Conservation (phyloP, 2,329 filamentous ascomycete species). For the Meredithiella fracta region DNA sequence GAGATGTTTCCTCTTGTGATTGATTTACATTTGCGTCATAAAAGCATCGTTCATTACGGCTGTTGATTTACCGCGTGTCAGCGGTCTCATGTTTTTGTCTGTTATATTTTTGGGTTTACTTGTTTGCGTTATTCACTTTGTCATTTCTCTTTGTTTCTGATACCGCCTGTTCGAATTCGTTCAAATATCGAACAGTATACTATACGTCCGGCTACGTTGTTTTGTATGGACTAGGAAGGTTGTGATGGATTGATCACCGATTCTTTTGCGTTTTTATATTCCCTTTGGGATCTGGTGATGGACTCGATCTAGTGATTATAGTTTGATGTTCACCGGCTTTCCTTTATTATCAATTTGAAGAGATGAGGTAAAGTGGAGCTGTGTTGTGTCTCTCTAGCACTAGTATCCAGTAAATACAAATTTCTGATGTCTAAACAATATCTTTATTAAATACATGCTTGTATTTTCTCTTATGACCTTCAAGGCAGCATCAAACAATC, state of each 20-base stretch:
- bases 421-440: too few relatives aligned
- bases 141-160: background rate
- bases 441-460: too few relatives aligned
- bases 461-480: too few relatives aligned
- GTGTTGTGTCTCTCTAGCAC: too few relatives aligned
- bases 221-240: background rate
- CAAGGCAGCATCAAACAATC: too few relatives aligned
- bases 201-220: background rate
- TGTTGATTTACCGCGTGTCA: background rate
- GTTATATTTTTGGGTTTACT: background rate
- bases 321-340: too few relatives aligned
- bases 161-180: background rate
- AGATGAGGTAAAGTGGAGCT: too few relatives aligned
- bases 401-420: too few relatives aligned
- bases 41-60: background rate
- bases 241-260: background rate
- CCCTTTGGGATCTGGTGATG: background rate
- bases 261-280: background rate
- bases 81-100: background rate
- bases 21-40: conserved; percentile 4
- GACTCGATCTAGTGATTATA: too few relatives aligned
- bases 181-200: background rate
- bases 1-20: background rate
- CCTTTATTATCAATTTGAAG: too few relatives aligned
- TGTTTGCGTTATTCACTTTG: background rate